Evolutionary conservation across 148 eudicot genomes (phyloP), one percentile per base, ranked within the genome.

Genomic region (Beta vulgaris): DNA sequence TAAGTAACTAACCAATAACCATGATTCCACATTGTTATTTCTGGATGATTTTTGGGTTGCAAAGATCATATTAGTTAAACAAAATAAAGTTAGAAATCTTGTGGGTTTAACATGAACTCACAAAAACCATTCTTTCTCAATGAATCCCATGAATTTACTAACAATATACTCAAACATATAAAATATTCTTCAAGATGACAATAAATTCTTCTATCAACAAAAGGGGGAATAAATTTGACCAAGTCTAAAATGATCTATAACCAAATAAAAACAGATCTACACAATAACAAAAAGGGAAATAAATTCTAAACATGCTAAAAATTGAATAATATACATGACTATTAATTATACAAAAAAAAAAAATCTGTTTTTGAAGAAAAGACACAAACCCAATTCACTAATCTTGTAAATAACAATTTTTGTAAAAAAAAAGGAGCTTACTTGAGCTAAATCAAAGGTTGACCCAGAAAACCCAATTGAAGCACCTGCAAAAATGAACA

Each of bases 401-500:
- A 23, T 54, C n/a, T n/a, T n/a, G n/a, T n/a, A n/a, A n/a, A n/a
- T n/a, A n/a, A n/a, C n/a, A 70, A 58, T 26, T 3, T 10, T n/a
- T 1, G 2, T 3, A 39, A 66, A 55, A 49, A 34, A 6, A 19
- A 69, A 61, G 34, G 6, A 35, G 40, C 78, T 49, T 69, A 74
- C 74, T 73, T 71, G 61, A 28, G 69, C 60, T 49, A 43, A 79
- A 74, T 32, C 28, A 69, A 53, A 31, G 12, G 79, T 76, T 70
- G 76, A 80, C 76, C 72, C 53, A 31, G 32, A 62, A 70, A 70
- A 40, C 18, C 69, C 43, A 44, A 11, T 36, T 57, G 59, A 76
- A 72, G 77, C 69, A 77, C 86, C 86, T 83, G 81, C 77, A 69
- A 54, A 75, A 60, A 73, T 37, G 13, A 62, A 46, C 4, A 54